These are phyloP conservation scores for Ogataea paraovalis DNA, from an alignment of 805 yeast genomes.

Conservation along the genomic window DNA sequence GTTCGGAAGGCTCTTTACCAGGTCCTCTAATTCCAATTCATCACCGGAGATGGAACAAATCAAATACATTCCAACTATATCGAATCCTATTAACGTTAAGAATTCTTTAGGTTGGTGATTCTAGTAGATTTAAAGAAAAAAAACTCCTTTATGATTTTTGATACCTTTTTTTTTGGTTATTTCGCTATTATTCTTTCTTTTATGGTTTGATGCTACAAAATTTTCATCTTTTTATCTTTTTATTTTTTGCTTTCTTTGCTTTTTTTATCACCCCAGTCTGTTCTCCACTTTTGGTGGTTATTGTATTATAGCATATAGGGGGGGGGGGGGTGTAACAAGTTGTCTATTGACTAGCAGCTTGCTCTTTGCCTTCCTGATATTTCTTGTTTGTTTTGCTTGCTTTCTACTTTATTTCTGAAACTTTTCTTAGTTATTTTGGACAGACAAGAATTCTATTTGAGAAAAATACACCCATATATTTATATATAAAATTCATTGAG, in stretches of 20 bases:
- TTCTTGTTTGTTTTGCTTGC: neutral
- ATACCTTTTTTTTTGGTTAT: neutral
- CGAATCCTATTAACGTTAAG: conserved; percentile 65
- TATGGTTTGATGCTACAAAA: too few species aligned
- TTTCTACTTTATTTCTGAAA: too few species aligned
- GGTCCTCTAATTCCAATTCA: conserved; percentile 8
- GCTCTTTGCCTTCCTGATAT: too few species aligned
- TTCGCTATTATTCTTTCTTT: neutral
- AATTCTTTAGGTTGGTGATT: conserved; percentile 71
- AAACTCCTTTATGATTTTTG: neutral
- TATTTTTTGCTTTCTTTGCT: neutral
- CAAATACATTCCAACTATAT: conserved; percentile 43
- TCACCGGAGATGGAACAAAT: conserved; percentile 17
- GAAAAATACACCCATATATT: neutral
- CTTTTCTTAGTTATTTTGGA: neutral
- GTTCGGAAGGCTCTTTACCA: conserved; percentile 11
- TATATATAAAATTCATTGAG: neutral
- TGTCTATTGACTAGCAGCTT: too few species aligned
- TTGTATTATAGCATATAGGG: conserved; percentile 1
- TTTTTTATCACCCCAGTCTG: neutral
- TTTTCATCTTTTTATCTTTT: neutral
- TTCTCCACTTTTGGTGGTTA: neutral
- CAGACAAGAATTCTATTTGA: neutral
- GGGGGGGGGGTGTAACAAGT: neutral
- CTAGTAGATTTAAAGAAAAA: too few species aligned